Percentiles rank a stretch among this genome's conserved stretches.
Conservation (phyloP, 2,329 filamentous ascomycete genomes). For the Aspergillus pseudoterreus region DNA sequence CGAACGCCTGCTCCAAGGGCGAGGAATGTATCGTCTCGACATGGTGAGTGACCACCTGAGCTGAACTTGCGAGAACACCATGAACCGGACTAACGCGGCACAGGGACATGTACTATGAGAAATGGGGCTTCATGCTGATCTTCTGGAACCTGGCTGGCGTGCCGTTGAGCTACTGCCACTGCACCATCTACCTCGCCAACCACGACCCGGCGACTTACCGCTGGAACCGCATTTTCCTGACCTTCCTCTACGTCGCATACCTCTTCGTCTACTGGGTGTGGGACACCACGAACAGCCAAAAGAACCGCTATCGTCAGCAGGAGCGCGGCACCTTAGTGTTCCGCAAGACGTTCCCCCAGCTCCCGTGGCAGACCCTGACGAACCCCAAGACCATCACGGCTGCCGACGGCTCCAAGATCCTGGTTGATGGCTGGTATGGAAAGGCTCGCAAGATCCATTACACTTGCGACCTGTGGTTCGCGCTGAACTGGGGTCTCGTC, state of each 20-base stretch:
- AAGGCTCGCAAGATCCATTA: slow-evolving; percentile 78
- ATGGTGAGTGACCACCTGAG: slow-evolving; percentile 51
- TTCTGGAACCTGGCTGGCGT: slow-evolving; percentile 96
- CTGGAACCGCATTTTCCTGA: slow-evolving; percentile 68
- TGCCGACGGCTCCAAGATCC: slow-evolving; percentile 68
- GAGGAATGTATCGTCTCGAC: slow-evolving; percentile 87
- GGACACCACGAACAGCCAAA: slow-evolving; percentile 89
- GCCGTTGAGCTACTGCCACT: slow-evolving; percentile 88
- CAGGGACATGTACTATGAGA: slow-evolving; percentile 94
- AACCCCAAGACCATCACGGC: slow-evolving; percentile 77
- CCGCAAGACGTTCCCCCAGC: slow-evolving; percentile 80
- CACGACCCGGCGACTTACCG: slow-evolving; percentile 73
- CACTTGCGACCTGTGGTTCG: slow-evolving; percentile 75
- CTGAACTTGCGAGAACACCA: neutral
- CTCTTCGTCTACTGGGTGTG: slow-evolving; percentile 85
- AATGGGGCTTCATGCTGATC: slow-evolving; percentile 96
- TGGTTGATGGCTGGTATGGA: slow-evolving; percentile 84
- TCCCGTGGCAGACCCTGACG: slow-evolving; percentile 80
- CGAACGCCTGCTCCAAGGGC: slow-evolving; percentile 86
- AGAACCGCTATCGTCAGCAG: slow-evolving; percentile 82
- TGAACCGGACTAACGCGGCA: slow-evolving; percentile 10
- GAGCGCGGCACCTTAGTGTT: slow-evolving; percentile 67
- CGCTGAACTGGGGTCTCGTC: slow-evolving; percentile 73
- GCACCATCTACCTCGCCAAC: slow-evolving; percentile 83
- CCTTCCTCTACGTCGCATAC: slow-evolving; percentile 65